Conservation (phyloP, 2,329 filamentous ascomycete species). For the Colletotrichum australisinense region DNA sequence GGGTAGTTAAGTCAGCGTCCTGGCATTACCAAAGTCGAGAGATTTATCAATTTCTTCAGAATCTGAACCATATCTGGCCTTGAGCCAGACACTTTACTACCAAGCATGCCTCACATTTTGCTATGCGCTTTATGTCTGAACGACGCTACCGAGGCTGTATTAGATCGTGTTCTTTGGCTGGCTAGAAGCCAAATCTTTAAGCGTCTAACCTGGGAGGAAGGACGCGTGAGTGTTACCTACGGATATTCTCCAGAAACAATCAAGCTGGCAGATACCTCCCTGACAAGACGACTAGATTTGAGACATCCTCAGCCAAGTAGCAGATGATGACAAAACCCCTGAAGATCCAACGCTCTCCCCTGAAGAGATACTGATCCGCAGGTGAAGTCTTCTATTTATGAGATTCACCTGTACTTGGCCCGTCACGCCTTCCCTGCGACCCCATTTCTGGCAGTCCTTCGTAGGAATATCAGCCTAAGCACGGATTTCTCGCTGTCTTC, state of each 20-base stretch:
- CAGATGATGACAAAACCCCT: slow-evolving; percentile 1
- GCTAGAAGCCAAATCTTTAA: neutral
- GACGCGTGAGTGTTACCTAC: neutral
- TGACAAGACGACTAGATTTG: slow-evolving; percentile 1
- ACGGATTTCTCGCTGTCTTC: too few species aligned
- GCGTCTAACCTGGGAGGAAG: neutral
- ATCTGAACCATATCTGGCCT: too few species aligned
- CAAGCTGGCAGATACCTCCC: neutral
- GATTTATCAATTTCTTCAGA: too few species aligned
- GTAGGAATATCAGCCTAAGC: too few species aligned
- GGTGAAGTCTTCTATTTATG: neutral
- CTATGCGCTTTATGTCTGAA: too few species aligned
- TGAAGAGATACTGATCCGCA: slow-evolving; percentile 10
- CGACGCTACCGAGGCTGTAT: too few species aligned
- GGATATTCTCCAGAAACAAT: neutral
- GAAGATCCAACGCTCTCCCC: neutral
- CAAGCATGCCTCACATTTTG: too few species aligned
- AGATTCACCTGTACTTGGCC: slow-evolving; percentile 5
- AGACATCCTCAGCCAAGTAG: slow-evolving; percentile 21
- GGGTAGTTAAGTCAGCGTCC: too few species aligned
- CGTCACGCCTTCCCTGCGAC: neutral
- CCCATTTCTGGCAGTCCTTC: neutral
- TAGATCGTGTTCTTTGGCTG: too few species aligned
- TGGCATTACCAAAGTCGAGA: too few species aligned
- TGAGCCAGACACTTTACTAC: too few species aligned